Percentiles rank a stretch among this genome's conserved stretches.
These are phyloP conservation scores for Mycena galericulata DNA, from an alignment of 768 basidiomycete genomes.

Conservation along the genomic window DNA sequence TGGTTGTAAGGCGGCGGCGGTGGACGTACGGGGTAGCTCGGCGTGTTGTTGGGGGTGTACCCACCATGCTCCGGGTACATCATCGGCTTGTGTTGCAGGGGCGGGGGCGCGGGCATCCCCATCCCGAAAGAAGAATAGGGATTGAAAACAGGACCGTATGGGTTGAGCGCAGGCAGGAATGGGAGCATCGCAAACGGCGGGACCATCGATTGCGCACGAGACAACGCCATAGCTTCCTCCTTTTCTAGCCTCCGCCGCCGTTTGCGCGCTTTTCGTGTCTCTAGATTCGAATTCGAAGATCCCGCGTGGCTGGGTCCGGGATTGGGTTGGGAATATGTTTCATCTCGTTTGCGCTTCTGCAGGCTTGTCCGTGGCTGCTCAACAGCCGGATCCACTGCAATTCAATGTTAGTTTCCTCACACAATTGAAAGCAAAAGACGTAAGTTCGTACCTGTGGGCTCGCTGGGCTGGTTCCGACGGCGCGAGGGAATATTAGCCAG, in stretches of 20 bases:
- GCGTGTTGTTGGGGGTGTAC: not conserved
- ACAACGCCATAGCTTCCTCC: slow-evolving; percentile 43
- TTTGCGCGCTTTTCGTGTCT: slow-evolving; percentile 55
- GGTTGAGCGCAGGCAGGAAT: slow-evolving; percentile 22
- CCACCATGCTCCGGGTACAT: not conserved
- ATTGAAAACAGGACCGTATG: slow-evolving; percentile 26
- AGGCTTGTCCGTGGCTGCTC: slow-evolving; percentile 1
- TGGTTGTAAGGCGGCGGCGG: not conserved
- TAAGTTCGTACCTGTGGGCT: not conserved
- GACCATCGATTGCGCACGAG: slow-evolving; percentile 13
- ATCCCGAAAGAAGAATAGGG: slow-evolving; percentile 17
- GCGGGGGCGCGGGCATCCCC: not conserved
- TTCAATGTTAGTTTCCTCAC: not conserved
- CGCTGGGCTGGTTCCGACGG: not conserved
- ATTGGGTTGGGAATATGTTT: not conserved
- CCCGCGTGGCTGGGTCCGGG: slow-evolving; percentile 8
- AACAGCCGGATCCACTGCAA: not conserved
- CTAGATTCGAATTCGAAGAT: not conserved
- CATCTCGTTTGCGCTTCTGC: slow-evolving; percentile 34
- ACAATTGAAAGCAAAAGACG: not conserved
- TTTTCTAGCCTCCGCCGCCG: slow-evolving; percentile 52
- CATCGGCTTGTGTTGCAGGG: slow-evolving; percentile 1
- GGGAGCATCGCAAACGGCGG: slow-evolving; percentile 19
- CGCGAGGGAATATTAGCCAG: not conserved
- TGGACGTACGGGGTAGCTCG: not conserved